Base-by-base conservation (phyloP, 2,329 filamentous ascomycete genomes). In the Penicillium sp. region DNA sequence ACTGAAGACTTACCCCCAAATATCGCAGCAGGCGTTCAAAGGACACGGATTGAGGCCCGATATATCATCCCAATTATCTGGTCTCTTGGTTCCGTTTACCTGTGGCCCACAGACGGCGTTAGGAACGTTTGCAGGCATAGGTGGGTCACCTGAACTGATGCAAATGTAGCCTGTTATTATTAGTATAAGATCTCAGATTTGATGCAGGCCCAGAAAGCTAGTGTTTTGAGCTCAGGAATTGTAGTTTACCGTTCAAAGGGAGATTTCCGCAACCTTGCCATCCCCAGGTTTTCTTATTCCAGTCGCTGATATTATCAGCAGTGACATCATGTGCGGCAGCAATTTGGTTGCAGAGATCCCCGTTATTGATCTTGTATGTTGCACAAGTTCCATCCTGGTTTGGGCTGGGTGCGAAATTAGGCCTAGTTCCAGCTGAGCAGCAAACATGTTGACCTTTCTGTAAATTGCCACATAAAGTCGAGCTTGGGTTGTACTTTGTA, bases 11-110 rank as follows among this genome's bases (percentile, higher is more conserved):
- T 38, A 38, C 35, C 35, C 81, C 68, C 75, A 79, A 28, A 72
- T 68, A 55, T 78, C 69, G 60, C 76, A 78, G 61, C 76, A 78
- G 12, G 74, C 73, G 31, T 75, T 76, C 2, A 75, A 61, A 4
- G 71, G 73, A 58, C 81, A 83, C 0, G 73, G 76, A 62, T 82
- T 83, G 5, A 83, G 63, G 7, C 10, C 35, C 35, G 35, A 38
- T 4, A 38, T 38, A 38, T 38, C 7, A 38, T 28, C 25, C 25
- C 25, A 28, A 28, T 28, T 28, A 28, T 28, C 25, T 28, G 25
- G 25, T 28, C 25, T 28, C 25, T 28, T 28, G 25, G 25, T 28
- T 28, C 25, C 25, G 25, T 28, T 28, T 28, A 28, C 25, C 25
- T 28, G 25, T 28, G 25, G 25, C 25, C 25, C 25, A 28, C 25